Base-by-base conservation (phyloP, 1,284 basidiomycete species). In the Athelia psychrophila region DNA sequence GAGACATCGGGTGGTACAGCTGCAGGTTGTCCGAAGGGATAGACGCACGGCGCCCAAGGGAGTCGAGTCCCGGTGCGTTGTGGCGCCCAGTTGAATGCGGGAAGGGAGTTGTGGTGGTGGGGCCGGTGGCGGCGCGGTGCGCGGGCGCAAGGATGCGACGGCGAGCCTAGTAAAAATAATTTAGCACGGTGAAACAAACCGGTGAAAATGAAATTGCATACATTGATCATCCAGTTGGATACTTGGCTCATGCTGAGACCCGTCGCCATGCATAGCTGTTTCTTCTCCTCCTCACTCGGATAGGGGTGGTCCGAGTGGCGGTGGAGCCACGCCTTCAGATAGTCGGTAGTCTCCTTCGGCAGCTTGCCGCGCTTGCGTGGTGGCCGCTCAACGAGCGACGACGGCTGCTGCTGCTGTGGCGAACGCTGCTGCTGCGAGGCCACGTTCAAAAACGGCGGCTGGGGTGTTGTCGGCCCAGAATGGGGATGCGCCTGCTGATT, bases 181-280 rank as follows among this genome's bases (percentile, higher is more conserved):
- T 38, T 53, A 50, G 49, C 30, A 51, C 53, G 46, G 44, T 46
- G 48, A 40, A 50, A 38, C 45, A 50, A 52, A 52, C 25, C 50
- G 55, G 51, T 47, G 62, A 50, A 40, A 56, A 54, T 38, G 56
- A 54, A 54, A 47, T 20, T 20, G 78, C 88, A 60, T 52, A 91
- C 90, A 60, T 93, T 92, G 63, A 93, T 93, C 87, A 93, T 93
- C 90, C 90, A 93, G 66, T 93, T 93, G 52, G 86, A 89, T 1
- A 94, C 90, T 69, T 94, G 91, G 67, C 81, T 86, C 84, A 94
- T 93, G 67, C 84, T 90, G 56, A 95, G 73, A 15, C 89, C 89
- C 0, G 91, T 95, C 47, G 87, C 85, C 61, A 87, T 81, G 70
- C 92, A 94, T 54, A 95, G 73, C 63, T 88, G 84, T 62, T 93